Percentiles rank a stretch among this genome's conserved stretches.
phyloP scores from a whole-genome alignment of 179 eudicot species.

The Amaranthus tricolor region DNA sequence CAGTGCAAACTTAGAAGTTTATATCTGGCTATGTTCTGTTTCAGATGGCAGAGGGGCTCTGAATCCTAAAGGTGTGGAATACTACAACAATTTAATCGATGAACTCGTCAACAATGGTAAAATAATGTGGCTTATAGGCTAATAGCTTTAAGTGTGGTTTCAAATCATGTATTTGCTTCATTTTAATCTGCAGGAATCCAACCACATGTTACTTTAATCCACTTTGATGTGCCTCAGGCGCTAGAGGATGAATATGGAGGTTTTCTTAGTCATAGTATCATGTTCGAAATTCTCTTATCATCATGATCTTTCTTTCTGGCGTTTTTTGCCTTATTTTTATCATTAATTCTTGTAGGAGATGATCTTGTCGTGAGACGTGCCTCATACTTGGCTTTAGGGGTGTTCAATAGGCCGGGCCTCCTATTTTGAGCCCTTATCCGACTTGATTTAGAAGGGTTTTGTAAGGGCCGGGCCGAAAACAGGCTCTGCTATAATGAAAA shows the following conservation, averaged over 20 bases:
- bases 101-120: conserved; percentile 52
- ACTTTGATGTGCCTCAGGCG: conserved; percentile 54
- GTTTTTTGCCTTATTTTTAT: no score
- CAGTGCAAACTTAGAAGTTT: not conserved
- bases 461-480: no score
- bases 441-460: no score
- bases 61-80: conserved; percentile 53
- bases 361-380: no score
- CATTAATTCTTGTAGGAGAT: no score
- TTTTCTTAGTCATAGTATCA: conserved; percentile 39
- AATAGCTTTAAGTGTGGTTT: not conserved
- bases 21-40: not conserved
- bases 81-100: conserved; percentile 60
- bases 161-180: not conserved
- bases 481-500: no score
- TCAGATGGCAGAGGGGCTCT: conserved; percentile 67
- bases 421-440: no score
- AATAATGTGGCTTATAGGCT: not conserved
- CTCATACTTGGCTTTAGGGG: no score
- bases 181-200: conserved; percentile 47
- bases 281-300: conserved; percentile 27
- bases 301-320: no score
- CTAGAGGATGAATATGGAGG: conserved; percentile 82
- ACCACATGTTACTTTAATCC: conserved; percentile 64
- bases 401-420: no score